Conservation (phyloP, 441 rosid species). For the Rhodomyrtus psidioides region DNA sequence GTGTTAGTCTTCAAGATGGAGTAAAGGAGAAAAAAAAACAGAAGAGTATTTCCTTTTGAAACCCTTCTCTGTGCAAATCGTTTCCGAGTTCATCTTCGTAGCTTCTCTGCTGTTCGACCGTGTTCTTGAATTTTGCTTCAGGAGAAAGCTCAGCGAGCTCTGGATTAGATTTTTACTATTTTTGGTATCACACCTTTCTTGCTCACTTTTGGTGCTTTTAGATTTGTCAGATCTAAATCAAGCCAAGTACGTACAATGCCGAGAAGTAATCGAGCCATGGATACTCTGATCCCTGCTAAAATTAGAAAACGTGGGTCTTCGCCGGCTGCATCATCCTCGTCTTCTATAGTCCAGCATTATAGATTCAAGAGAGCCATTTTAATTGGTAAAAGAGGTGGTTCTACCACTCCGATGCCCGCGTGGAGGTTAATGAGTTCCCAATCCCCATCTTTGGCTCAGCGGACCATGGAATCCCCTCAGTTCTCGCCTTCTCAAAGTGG, state of each 20-base stretch:
- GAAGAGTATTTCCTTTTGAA: background rate
- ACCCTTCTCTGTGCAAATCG: background rate
- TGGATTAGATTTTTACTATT: too few relatives aligned
- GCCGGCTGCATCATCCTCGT: constrained; percentile 86
- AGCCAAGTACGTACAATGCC: constrained; percentile 35
- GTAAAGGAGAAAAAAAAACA: background rate
- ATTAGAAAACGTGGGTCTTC: constrained; percentile 91
- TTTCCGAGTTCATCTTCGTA: background rate
- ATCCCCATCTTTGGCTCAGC: constrained; percentile 45
- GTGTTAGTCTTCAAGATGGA: background rate
- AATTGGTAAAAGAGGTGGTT: constrained; percentile 82
- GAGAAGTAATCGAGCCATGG: constrained; percentile 46
- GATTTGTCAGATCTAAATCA: constrained; percentile 21
- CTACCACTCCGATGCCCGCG: constrained; percentile 82
- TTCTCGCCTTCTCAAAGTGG: constrained; percentile 32
- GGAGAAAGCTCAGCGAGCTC: background rate
- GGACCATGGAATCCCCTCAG: constrained; percentile 49
- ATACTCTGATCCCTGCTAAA: constrained; percentile 61
- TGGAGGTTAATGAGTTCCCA: constrained; percentile 76
- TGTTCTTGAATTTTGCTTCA: background rate
- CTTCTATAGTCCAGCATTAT: constrained; percentile 69
- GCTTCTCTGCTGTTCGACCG: background rate
- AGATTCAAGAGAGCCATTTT: constrained; percentile 82
- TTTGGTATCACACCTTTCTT: background rate
- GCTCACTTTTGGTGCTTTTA: background rate